Evolutionary conservation across 805 yeast species (phyloP).

Genomic region (Ogataea philodendri): DNA sequence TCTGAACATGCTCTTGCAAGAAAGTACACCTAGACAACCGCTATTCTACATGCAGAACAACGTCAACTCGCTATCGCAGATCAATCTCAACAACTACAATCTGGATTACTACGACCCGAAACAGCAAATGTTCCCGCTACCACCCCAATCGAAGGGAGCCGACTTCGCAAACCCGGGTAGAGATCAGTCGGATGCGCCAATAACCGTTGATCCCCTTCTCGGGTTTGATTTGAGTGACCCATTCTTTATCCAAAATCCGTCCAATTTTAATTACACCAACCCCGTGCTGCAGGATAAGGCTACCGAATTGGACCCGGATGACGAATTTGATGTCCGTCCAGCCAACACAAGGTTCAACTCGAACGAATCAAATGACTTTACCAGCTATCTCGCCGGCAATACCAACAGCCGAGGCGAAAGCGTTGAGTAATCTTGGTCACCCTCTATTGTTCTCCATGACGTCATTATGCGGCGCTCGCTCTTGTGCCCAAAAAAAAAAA

Average conservation of each 20-base stretch:
- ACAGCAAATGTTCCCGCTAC: constrained; percentile 23
- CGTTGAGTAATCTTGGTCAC: no score
- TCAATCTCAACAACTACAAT: constrained; percentile 22
- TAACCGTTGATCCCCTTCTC: constrained; percentile 35
- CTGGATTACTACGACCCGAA: constrained; percentile 26
- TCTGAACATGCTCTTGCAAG: constrained; percentile 2
- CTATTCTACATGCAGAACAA: constrained; percentile 13
- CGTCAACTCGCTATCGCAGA: constrained; percentile 21
- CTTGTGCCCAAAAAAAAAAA: no score
- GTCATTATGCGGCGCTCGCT: no score
- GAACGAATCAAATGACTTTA: constrained; percentile 22
- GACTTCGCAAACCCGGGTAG: constrained; percentile 6
- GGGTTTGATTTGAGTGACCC: constrained; percentile 49
- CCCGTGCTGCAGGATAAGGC: constrained; percentile 2
- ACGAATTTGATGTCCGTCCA: constrained; percentile 12
- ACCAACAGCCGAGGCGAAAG: constrained; percentile 14
- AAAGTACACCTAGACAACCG: constrained; percentile 2
- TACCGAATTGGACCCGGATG: constrained; percentile 1
- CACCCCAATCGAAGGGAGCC: constrained; percentile 13
- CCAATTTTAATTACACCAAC: constrained; percentile 38
- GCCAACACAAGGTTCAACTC: constrained; percentile 18
- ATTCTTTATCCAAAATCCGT: constrained; percentile 51
- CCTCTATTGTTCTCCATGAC: background rate
- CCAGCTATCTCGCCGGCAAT: constrained; percentile 15
- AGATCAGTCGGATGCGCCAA: constrained; percentile 11